Conservation (phyloP, 2,329 filamentous ascomycete genomes). For the Eurotiales sp. region DNA sequence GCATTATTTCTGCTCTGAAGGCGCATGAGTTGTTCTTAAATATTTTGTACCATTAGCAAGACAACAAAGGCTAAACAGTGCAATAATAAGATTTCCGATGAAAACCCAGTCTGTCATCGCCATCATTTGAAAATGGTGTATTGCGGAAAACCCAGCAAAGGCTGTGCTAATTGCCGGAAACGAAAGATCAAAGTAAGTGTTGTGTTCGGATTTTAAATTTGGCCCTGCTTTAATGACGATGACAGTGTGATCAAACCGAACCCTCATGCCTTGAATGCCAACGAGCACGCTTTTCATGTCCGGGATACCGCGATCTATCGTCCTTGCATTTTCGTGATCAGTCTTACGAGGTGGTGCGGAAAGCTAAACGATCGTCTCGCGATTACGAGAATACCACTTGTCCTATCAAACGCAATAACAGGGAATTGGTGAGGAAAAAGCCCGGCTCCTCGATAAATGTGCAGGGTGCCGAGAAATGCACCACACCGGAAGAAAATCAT, state of each 20-base stretch:
- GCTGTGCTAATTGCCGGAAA: conserved; percentile 8
- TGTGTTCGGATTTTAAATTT: too few species aligned
- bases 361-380: background rate
- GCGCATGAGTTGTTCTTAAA: too few species aligned
- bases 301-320: background rate
- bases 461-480: too few species aligned
- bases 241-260: background rate
- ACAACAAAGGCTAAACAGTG: too few species aligned
- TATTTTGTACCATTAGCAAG: too few species aligned
- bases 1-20: too few species aligned
- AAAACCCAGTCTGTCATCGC: too few species aligned
- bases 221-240: too few species aligned
- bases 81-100: too few species aligned
- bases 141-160: conserved; percentile 2
- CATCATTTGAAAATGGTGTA: background rate
- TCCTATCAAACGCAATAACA: background rate
- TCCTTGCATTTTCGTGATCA: conserved; percentile 1
- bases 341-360: background rate
- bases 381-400: background rate
- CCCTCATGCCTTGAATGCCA: conserved; percentile 1
- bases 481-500: background rate
- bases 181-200: conserved; percentile 4
- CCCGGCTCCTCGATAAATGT: too few species aligned
- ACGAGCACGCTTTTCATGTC: background rate
- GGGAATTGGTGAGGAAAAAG: background rate